Percentiles rank a stretch among this genome's conserved stretches.
Evolutionary conservation across 768 basidiomycete species (phyloP).

Genomic region (Cyathus striatus): DNA sequence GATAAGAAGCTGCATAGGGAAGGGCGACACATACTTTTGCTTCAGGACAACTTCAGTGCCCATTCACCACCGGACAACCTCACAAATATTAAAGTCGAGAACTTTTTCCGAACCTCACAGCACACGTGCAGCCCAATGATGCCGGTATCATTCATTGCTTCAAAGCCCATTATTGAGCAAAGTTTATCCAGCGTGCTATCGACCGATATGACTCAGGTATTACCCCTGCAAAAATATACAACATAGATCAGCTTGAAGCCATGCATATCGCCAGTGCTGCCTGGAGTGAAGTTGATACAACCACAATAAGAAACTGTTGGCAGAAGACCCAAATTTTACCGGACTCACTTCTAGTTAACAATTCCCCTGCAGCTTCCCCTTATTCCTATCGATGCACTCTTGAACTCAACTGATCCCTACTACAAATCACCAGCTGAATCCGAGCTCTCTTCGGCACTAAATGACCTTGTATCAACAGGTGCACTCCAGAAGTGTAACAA

Average conservation of each 20-base stretch:
- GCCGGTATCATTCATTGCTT: slow-evolving; percentile 29
- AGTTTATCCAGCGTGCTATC: slow-evolving; percentile 21
- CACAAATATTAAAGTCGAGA: slow-evolving; percentile 18
- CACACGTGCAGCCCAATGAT: slow-evolving; percentile 30
- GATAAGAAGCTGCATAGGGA: slow-evolving; percentile 18
- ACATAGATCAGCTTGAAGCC: slow-evolving; percentile 31
- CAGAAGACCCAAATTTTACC: slow-evolving; percentile 26
- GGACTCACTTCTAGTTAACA: slow-evolving; percentile 5
- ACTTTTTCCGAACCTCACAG: slow-evolving; percentile 30
- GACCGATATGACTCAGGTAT: slow-evolving; percentile 21
- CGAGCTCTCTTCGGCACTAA: slow-evolving; percentile 6
- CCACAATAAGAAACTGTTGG: slow-evolving; percentile 34
- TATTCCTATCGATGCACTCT: slow-evolving; percentile 16
- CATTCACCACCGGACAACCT: slow-evolving; percentile 16
- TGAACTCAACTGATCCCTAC: slow-evolving; percentile 1
- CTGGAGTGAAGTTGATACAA: slow-evolving; percentile 15
- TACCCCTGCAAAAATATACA: slow-evolving; percentile 24
- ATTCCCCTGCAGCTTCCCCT: slow-evolving; percentile 3
- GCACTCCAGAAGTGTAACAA: slow-evolving; percentile 9
- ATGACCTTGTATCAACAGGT: slow-evolving; percentile 8
- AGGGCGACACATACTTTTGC: slow-evolving; percentile 20
- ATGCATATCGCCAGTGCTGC: slow-evolving; percentile 31
- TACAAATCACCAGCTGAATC: slow-evolving; percentile 13
- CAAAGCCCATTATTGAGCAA: slow-evolving; percentile 26
- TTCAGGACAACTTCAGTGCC: slow-evolving; percentile 24